Base-by-base conservation (phyloP, 371 early-diverging fungal species). In the Apophysomyces sp. region DNA sequence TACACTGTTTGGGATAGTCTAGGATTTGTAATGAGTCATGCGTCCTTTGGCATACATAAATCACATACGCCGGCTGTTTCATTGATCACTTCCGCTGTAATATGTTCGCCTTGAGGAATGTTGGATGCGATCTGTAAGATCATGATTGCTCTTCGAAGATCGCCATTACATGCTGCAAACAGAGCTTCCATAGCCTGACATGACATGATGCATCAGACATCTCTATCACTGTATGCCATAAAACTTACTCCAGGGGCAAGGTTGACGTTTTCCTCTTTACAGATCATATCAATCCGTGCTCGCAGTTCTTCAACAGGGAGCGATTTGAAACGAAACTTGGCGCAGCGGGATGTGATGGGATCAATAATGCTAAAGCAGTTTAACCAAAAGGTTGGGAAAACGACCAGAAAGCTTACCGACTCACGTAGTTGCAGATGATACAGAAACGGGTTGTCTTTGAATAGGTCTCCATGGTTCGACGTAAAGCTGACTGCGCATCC, bases 401-500 rank as follows among this genome's bases (percentile, higher is more conserved):
- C 12, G 9, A 53, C n/a, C 34, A 34, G 9, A 39, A 21, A 26
- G 7, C 58, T 68, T 80, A 92, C 86, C 94, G 77, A 60, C 89
- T 85, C 57, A 96, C 92, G 80, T 98, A 98, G 82, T 99, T 99
- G 77, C 99, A 98, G 37, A 99, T 94, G 24, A 99, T 74, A 70
- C 99, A 98, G 77, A 99, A 99, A 31, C 99, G 88, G 0, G 99
- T 98, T 13, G 92, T 89, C 55, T 92, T 91, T 49, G 97, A 94
- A 75, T 95, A 98, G 3, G 92, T 90, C 76, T 99, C 99, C 91
- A 99, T 99, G n/a, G 95, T 98, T 57, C 99, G 82, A 58, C 99
- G 85, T 55, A 99, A 83, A 8, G 99, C 99, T 15, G 95, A 88
- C 72, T 99, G 99, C 0, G 99, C 99, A 76, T 99, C 99, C 3